Evolutionary conservation across 2,329 filamentous ascomycete species (phyloP).

Genomic region (Aspergillus sp.): DNA sequence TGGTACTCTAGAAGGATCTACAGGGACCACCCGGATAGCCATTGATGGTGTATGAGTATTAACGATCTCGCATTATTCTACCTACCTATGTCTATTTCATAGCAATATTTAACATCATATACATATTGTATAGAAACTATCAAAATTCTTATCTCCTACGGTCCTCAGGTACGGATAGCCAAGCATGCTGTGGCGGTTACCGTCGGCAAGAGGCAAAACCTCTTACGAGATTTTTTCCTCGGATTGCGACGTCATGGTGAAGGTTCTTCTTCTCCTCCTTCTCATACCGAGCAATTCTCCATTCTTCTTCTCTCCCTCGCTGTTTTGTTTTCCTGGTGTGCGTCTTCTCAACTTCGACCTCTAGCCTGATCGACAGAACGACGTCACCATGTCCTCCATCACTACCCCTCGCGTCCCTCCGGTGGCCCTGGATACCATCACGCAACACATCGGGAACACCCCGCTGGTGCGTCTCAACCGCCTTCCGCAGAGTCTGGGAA

Average conservation of each 20-base stretch:
- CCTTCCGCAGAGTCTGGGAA: conserved; percentile 84
- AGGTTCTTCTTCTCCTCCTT: too few relatives aligned
- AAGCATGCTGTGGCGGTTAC: conserved; percentile 15
- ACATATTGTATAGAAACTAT: too few relatives aligned
- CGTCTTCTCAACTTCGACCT: neutral
- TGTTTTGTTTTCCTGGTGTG: neutral
- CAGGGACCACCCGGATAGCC: too few relatives aligned
- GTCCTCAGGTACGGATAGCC: too few relatives aligned
- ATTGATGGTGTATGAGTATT: too few relatives aligned
- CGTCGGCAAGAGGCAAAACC: conserved; percentile 18
- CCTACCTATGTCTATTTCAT: too few relatives aligned
- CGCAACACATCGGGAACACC: conserved; percentile 89
- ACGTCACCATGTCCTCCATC: conserved; percentile 44
- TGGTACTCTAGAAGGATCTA: too few relatives aligned
- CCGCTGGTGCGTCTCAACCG: conserved; percentile 93
- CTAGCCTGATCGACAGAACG: neutral
- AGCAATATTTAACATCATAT: too few relatives aligned
- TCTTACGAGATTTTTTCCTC: conserved; percentile 15
- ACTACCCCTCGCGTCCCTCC: conserved; percentile 53
- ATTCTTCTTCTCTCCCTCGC: neutral
- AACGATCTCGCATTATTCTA: too few relatives aligned
- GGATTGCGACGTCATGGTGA: neutral
- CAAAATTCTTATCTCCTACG: too few relatives aligned
- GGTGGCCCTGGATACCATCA: conserved; percentile 63
- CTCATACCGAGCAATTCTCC: neutral